Evolutionary conservation across 2,329 filamentous ascomycete species (phyloP), one percentile per base, ranked within the genome.

Genomic region (Pseudocercospora crystallina): DNA sequence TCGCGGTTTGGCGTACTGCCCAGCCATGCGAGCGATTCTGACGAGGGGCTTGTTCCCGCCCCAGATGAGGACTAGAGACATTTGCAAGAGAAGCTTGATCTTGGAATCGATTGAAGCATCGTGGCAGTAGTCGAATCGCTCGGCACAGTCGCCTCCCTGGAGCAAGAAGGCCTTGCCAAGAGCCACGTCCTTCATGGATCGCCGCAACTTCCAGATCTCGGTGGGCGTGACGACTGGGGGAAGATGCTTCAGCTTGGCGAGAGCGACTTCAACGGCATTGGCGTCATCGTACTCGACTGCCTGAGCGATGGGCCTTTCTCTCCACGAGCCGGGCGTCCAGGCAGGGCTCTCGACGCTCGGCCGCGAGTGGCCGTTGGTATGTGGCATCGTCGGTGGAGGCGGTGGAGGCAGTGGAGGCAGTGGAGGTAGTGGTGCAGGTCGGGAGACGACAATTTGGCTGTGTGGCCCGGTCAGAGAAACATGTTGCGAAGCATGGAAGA

Each of bases 111-210:
- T 96, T 59, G 88, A 87, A 11, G 82, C 81, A 69, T 90, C 86
- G 63, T 88, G 85, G 72, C 94, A 99, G 77, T 99, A 99, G 71
- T 94, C 90, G 66, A 99, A 99, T 8, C 97, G 81, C 75, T 99
- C 94, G 12, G 94, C 94, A 67, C 94, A 99, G 73, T 99, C 94
- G 40, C 92, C 94, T 53, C 94, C 94, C 74, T 99, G 94, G 3
- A 99, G 82, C 8, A 99, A 79, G 69, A 99, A 97, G 10, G 92
- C 89, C 59, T 92, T 90, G 31, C 94, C 94, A 32, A 87, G 76
- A 5, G 94, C 94, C 5, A 95, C 94, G 73, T 96, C 89, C 52
- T 83, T 83, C 15, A 99, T 80, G 63, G 83, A 86, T 45, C 82
- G 78, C 67, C 90, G 90, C 46, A 99, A 80, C 57, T 83, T 86